Percentiles rank a stretch among this genome's conserved stretches.
phyloP scores from a whole-genome alignment of 495 filamentous ascomycete genomes.

The Lindgomyces ingoldianus region DNA sequence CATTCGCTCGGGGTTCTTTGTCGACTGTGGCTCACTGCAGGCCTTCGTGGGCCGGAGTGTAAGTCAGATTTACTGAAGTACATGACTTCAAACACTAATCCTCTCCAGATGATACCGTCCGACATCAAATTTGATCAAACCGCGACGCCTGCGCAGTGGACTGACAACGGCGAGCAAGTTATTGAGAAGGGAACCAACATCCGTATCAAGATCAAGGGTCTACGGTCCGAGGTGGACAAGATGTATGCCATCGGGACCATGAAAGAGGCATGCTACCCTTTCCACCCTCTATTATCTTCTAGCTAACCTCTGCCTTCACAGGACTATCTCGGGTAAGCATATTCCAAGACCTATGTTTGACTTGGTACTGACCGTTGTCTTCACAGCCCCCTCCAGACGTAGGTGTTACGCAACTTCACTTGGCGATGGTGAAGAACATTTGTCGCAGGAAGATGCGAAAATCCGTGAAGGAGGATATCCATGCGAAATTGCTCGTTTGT shows the following conservation, averaged over 20 bases:
- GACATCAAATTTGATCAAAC: conserved; percentile 91
- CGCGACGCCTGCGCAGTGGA: conserved; percentile 45
- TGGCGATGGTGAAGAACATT: background rate
- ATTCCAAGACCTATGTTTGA: background rate
- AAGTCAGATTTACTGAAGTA: conserved; percentile 40
- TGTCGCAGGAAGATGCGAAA: background rate
- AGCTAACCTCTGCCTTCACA: conserved; percentile 14
- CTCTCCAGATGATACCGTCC: conserved; percentile 74
- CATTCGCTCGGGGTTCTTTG: conserved; percentile 90
- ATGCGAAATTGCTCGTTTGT: background rate
- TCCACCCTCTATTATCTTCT: background rate
- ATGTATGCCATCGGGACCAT: conserved; percentile 98
- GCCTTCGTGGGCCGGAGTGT: conserved; percentile 89
- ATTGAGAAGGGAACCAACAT: conserved; percentile 93
- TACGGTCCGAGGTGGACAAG: conserved; percentile 83
- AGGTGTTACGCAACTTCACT: background rate
- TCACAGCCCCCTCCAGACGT: background rate
- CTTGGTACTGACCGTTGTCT: background rate
- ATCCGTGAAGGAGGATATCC: background rate
- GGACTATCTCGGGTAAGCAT: conserved; percentile 33
- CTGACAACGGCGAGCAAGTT: conserved; percentile 70
- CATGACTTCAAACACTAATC: conserved; percentile 26
- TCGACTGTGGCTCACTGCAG: conserved; percentile 79
- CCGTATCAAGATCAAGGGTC: conserved; percentile 88
- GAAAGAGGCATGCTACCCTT: conserved; percentile 61